Conservation (phyloP, 805 yeast species). For the Blastobotrys americana region DNA sequence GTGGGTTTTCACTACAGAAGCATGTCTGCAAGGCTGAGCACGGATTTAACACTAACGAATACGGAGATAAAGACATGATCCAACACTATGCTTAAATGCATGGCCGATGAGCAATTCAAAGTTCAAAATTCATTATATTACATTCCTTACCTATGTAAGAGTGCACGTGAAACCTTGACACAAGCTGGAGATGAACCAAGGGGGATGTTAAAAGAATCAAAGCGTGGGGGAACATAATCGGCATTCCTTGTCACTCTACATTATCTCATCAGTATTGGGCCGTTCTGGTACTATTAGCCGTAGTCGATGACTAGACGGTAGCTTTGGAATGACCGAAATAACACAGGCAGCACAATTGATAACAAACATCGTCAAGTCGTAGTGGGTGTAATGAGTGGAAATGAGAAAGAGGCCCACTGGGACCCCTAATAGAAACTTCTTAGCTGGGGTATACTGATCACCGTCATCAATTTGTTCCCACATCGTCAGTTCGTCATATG, state of each 20-base stretch:
- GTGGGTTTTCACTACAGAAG: too few species aligned
- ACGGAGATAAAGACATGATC: too few species aligned
- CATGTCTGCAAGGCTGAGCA: too few species aligned
- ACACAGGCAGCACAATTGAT: conserved; percentile 76
- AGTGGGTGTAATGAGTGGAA: conserved; percentile 84
- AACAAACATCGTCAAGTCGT: conserved; percentile 70
- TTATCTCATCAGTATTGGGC: not conserved
- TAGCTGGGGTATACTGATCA: conserved; percentile 93
- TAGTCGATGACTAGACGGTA: conserved; percentile 46
- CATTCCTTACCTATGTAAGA: too few species aligned
- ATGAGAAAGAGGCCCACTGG: conserved; percentile 81
- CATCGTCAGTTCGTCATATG: conserved; percentile 92
- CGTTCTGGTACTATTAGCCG: conserved; percentile 26
- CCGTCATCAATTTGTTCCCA: conserved; percentile 98
- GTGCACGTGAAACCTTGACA: too few species aligned
- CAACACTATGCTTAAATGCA: too few species aligned
- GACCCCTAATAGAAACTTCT: conserved; percentile 86
- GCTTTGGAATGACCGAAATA: conserved; percentile 83
- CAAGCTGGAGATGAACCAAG: too few species aligned
- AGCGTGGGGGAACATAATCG: too few species aligned
- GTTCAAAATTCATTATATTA: too few species aligned
- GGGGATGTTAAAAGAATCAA: too few species aligned
- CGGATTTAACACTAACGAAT: too few species aligned
- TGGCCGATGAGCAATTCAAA: too few species aligned
- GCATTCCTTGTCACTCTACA: not conserved